These are phyloP conservation scores for Spiraea crenata DNA, from an alignment of 331 rosid species.

Conservation along the genomic window DNA sequence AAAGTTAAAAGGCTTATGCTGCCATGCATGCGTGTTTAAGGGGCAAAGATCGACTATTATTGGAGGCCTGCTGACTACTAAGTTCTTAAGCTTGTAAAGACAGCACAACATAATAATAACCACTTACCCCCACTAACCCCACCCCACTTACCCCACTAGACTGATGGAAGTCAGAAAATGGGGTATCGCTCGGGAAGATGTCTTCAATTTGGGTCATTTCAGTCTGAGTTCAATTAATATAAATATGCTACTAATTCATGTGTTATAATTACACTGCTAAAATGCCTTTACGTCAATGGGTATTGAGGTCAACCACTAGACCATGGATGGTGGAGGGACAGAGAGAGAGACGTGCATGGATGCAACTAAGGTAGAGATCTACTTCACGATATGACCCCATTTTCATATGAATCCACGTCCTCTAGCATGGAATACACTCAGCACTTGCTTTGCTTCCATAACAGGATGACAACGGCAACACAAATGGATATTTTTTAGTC, in stretches of 20 bases:
- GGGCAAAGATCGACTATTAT: neutral
- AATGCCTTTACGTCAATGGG: neutral
- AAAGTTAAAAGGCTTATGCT: neutral
- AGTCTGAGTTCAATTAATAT: too few relatives aligned
- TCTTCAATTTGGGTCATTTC: too few relatives aligned
- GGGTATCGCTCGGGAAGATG: too few relatives aligned
- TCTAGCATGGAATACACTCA: neutral
- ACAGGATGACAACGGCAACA: neutral
- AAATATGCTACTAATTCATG: too few relatives aligned
- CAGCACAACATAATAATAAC: neutral
- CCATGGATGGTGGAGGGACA: slow-evolving; percentile 1
- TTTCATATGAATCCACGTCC: neutral
- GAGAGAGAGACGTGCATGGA: neutral
- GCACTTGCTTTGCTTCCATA: neutral
- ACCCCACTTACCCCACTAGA: too few relatives aligned
- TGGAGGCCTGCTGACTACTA: slow-evolving; percentile 5
- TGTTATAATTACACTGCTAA: neutral
- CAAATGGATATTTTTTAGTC: too few relatives aligned
- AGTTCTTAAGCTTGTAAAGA: neutral
- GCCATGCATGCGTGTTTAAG: slow-evolving; percentile 11
- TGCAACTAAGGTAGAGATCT: neutral
- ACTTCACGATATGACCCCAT: neutral
- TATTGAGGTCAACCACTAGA: slow-evolving; percentile 13
- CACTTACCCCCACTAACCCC: too few relatives aligned
- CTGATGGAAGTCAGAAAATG: too few relatives aligned